Conservation (phyloP, 345 rosid species). For the Lenwebbia sp. region DNA sequence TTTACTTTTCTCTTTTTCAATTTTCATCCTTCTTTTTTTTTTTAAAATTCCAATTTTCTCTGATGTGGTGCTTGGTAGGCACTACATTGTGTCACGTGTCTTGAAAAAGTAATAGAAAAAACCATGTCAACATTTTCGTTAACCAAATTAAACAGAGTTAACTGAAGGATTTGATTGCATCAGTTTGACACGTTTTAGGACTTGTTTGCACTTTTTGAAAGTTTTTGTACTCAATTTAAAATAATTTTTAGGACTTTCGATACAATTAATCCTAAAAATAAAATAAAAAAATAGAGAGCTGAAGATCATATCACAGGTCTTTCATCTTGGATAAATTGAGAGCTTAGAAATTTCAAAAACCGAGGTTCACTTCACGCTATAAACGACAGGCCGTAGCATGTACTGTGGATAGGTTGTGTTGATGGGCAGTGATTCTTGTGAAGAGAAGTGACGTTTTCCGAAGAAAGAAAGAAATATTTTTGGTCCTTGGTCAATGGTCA, state of each 20-base stretch:
- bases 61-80: not conserved
- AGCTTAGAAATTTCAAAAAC: not conserved
- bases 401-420: not conserved
- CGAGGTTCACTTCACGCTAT: not conserved
- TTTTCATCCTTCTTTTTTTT: not conserved
- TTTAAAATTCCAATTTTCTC: too few relatives aligned
- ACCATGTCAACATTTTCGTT: not conserved
- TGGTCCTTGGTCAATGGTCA: not conserved
- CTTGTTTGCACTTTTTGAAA: too few relatives aligned
- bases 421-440: not conserved
- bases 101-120: not conserved
- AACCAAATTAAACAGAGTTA: not conserved
- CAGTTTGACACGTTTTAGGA: rapidly evolving
- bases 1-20: not conserved
- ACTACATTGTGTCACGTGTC: not conserved
- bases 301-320: too few relatives aligned
- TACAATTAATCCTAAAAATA: too few relatives aligned
- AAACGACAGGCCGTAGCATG: not conserved
- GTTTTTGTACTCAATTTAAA: too few relatives aligned
- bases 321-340: not conserved
- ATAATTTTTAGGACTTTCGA: too few relatives aligned
- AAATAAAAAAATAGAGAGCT: too few relatives aligned
- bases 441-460: not conserved
- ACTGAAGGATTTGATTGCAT: rapidly evolving
- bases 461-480: not conserved